Percentiles rank a stretch among this genome's conserved stretches.
These are phyloP conservation scores for Mycena rebaudengoi DNA, from an alignment of 768 basidiomycete species.

Conservation along the genomic window DNA sequence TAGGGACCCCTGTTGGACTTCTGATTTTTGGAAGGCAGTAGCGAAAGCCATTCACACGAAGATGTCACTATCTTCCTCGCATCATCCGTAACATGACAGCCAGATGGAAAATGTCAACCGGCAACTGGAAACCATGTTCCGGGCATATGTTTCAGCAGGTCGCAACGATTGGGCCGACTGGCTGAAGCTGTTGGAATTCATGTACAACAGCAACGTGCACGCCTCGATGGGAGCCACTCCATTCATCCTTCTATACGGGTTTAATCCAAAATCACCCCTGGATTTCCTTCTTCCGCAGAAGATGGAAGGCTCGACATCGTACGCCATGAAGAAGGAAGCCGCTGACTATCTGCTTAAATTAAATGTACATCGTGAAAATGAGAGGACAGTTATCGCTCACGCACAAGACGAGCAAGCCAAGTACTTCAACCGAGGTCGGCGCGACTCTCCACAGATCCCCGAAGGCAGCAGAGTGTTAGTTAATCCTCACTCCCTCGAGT, in stretches of 20 bases:
- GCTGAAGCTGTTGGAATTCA: neutral
- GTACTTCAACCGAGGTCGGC: neutral
- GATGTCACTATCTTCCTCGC: too few species aligned
- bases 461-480: constrained; percentile 17
- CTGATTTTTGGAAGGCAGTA: too few species aligned
- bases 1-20: too few species aligned
- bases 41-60: too few species aligned
- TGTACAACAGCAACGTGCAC: neutral
- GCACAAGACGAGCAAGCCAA: neutral
- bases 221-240: neutral
- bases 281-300: neutral
- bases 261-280: neutral
- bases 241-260: neutral
- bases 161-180: neutral
- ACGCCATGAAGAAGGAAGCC: neutral
- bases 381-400: neutral
- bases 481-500: constrained; percentile 28
- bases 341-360: neutral
- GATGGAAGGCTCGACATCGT: neutral
- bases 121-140: neutral
- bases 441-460: neutral
- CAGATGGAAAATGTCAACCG: neutral
- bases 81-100: too few species aligned
- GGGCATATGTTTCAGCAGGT: neutral
- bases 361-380: neutral